A percentile compares a stretch with the other conserved stretches of the same genome.
Conservation (phyloP, 805 yeast species). For the Brettanomyces naardenensis region DNA sequence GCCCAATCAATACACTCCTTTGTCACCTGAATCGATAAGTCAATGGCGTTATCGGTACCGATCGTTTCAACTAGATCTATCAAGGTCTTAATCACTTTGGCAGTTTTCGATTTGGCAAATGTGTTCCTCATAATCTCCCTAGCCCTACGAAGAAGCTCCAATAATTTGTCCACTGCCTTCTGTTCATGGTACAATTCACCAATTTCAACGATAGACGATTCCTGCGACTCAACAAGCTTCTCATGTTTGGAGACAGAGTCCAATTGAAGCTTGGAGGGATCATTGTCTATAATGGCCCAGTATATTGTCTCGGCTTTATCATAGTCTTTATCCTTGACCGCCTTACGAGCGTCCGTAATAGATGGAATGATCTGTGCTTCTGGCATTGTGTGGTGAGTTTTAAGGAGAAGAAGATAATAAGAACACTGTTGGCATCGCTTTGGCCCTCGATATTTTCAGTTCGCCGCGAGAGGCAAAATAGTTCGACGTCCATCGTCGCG, state of each 20-base stretch:
- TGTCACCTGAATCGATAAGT: slow-evolving; percentile 65
- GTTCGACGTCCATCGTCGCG: too few relatives aligned
- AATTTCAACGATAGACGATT: slow-evolving; percentile 63
- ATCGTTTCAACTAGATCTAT: slow-evolving; percentile 69
- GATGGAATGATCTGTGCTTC: not conserved
- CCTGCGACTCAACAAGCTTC: slow-evolving; percentile 45
- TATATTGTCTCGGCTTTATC: slow-evolving; percentile 56
- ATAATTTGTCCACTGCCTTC: slow-evolving; percentile 42
- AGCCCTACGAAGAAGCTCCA: slow-evolving; percentile 56
- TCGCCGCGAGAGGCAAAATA: too few relatives aligned
- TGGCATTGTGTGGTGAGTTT: too few relatives aligned
- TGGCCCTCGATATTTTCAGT: too few relatives aligned
- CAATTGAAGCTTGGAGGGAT: slow-evolving; percentile 8
- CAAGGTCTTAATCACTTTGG: slow-evolving; percentile 76
- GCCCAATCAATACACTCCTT: slow-evolving; percentile 87
- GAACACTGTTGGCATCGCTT: too few relatives aligned
- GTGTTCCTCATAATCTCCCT: slow-evolving; percentile 51
- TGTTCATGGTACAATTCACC: slow-evolving; percentile 60
- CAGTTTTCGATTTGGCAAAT: slow-evolving; percentile 90
- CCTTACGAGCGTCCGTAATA: slow-evolving; percentile 46
- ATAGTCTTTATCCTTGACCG: slow-evolving; percentile 40
- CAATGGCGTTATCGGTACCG: slow-evolving; percentile 29
- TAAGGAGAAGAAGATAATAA: too few relatives aligned
- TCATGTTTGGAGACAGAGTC: slow-evolving; percentile 24
- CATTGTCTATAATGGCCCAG: slow-evolving; percentile 34